A percentile compares a stretch with the other conserved stretches of the same genome.
These are phyloP conservation scores for Tolypocladium tropicale DNA, from an alignment of 2,329 filamentous ascomycete species.

Conservation along the genomic window DNA sequence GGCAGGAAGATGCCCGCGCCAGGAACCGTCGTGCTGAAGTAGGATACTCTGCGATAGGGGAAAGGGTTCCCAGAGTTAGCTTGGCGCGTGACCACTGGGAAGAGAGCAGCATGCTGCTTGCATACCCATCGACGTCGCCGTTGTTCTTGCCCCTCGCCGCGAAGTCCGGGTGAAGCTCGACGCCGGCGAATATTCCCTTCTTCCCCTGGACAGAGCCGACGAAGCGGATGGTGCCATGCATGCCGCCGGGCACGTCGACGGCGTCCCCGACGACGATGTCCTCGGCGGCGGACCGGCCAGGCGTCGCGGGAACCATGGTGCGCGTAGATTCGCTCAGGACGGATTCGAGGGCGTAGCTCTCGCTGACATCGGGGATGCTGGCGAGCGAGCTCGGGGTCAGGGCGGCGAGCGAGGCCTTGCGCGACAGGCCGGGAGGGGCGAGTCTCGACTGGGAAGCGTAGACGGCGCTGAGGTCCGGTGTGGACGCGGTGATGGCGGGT, in stretches of 20 bases:
- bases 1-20: slow-evolving; percentile 93
- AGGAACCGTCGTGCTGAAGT: slow-evolving; percentile 70
- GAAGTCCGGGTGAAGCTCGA: slow-evolving; percentile 77
- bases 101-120: slow-evolving; percentile 1
- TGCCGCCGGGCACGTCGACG: slow-evolving; percentile 87
- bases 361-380: slow-evolving; percentile 55
- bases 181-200: slow-evolving; percentile 82
- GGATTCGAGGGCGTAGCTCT: slow-evolving; percentile 50
- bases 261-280: slow-evolving; percentile 64
- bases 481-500: slow-evolving; percentile 40
- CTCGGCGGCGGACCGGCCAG: slow-evolving; percentile 38
- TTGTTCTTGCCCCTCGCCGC: slow-evolving; percentile 84
- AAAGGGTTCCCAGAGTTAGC: neutral
- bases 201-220: slow-evolving; percentile 80
- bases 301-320: slow-evolving; percentile 42
- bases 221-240: slow-evolving; percentile 85
- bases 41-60: slow-evolving; percentile 43
- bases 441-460: slow-evolving; percentile 40
- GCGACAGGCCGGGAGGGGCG: slow-evolving; percentile 39
- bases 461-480: slow-evolving; percentile 45
- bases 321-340: slow-evolving; percentile 27
- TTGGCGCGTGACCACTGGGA: neutral
- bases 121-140: slow-evolving; percentile 89
- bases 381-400: slow-evolving; percentile 55
- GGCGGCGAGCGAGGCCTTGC: slow-evolving; percentile 63